These are phyloP conservation scores for Didymella keratinophila DNA, from an alignment of 2,329 filamentous ascomycete species.

Conservation along the genomic window DNA sequence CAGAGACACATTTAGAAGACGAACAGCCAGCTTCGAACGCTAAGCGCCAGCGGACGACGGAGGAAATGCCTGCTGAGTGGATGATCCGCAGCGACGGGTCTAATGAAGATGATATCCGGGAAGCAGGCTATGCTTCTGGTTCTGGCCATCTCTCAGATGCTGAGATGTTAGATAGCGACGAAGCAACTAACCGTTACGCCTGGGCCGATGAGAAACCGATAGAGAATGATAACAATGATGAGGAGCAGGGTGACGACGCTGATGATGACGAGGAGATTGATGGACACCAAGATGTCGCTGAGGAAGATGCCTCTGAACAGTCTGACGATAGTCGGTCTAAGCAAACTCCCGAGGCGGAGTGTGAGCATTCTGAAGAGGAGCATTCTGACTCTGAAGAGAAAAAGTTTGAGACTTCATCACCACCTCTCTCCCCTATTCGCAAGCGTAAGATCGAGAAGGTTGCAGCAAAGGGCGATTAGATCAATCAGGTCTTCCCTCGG, in stretches of 20 bases:
- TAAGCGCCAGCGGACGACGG: neutral
- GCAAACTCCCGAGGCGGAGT: too few species aligned
- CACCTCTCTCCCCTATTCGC: neutral
- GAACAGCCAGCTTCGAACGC: neutral
- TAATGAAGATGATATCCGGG: neutral
- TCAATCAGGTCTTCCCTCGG: neutral
- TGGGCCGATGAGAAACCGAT: neutral
- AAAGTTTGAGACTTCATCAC: too few species aligned
- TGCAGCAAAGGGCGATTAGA: neutral
- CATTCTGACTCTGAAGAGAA: neutral
- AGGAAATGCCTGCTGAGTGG: neutral
- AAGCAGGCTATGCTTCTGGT: neutral
- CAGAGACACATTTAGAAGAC: neutral
- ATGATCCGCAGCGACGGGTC: neutral
- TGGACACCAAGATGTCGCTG: neutral
- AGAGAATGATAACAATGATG: neutral
- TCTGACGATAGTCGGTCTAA: neutral
- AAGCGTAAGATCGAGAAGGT: constrained; percentile 2
- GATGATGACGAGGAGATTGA: neutral
- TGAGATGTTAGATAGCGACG: neutral
- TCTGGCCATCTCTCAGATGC: neutral
- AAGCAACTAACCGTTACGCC: neutral
- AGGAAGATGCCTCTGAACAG: neutral
- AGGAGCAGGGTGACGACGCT: neutral
- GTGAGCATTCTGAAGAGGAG: neutral